Percentiles rank a stretch among this genome's conserved stretches.
Evolutionary conservation across 208 protist species (phyloP).

Genomic region (Crithidia brevicula): DNA sequence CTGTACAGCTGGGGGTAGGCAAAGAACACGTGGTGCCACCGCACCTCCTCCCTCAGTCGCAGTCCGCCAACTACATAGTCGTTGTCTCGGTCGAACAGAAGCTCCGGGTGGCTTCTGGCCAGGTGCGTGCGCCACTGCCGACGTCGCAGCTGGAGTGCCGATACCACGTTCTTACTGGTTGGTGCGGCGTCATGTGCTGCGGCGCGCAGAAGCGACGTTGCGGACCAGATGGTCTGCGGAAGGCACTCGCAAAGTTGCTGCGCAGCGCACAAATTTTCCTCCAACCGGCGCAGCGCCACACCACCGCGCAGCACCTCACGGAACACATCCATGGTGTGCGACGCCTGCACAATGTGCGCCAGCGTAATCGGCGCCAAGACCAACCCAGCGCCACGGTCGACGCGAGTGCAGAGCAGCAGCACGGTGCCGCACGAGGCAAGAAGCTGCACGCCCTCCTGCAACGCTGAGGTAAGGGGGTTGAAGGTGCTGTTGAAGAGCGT

Average conservation of each 20-base stretch:
- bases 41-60: slow-evolving; percentile 38
- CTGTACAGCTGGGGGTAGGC: slow-evolving; percentile 59
- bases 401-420: slow-evolving; percentile 10
- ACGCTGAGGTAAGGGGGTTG: slow-evolving; percentile 35
- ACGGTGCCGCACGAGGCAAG: slow-evolving; percentile 19
- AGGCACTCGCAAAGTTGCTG: slow-evolving; percentile 44
- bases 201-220: not conserved
- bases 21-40: slow-evolving; percentile 66
- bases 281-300: slow-evolving; percentile 13
- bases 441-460: slow-evolving; percentile 31
- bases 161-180: too few species aligned
- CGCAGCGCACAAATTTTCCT: slow-evolving; percentile 19
- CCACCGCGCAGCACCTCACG: slow-evolving; percentile 24
- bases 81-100: slow-evolving; percentile 40
- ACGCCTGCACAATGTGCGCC: not conserved
- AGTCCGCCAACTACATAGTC: slow-evolving; percentile 58
- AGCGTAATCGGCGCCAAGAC: slow-evolving; percentile 1
- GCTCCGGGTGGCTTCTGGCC: not conserved
- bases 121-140: slow-evolving; percentile 22
- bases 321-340: slow-evolving; percentile 11
- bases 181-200: not conserved
- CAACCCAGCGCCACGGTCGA: not conserved
- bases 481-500: slow-evolving; percentile 40
- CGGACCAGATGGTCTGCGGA: slow-evolving; percentile 21
- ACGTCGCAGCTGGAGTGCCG: slow-evolving; percentile 21